Evolutionary conservation across 176 grass and related monocot genomes (phyloP), one percentile per base, ranked within the genome.

Genomic region (Neostapfia colusana): DNA sequence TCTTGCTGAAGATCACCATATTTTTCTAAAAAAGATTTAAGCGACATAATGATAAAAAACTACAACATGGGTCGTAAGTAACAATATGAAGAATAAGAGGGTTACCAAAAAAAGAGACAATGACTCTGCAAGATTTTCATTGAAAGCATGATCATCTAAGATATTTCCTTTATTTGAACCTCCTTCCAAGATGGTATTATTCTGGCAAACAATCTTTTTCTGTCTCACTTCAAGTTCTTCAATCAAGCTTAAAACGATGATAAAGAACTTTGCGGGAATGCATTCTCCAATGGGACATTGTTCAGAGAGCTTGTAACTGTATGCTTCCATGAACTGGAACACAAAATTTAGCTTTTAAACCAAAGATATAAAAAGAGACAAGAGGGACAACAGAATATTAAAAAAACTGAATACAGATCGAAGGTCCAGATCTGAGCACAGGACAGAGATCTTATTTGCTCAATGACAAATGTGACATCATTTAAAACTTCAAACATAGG

Each of bases 241-340:
- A 63, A 93, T 88, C 74, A 97, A 87, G 79, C 81, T 80, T 40
- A 91, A 77, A 67, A 93, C 55, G n/a, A 93, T 81, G 82, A 93
- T 84, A 75, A 91, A 74, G 75, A 91, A 85, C 73, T 97, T 97
- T 73, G 87, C 55, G 3, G 72, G 63, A 69, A 80, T 73, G 44
- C 72, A 88, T 65, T 89, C 83, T 83, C 54, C 84, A 62, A 53
- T 56, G 28, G 39, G 38, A 75, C 79, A 78, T 83, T 89, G 54
- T 41, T 89, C 69, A 65, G 82, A 78, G 85, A 97, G 91, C 38
- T 49, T 70, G 50, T 74, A 81, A 81, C 81, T 76, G 41, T 76
- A 83, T n/a, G 82, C 80, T 55, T 66, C 50, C 18, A 97, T 41
- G 72, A 91, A 85, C 94, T 97, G 69, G 23, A 91, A 79, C 4